Evolutionary conservation across 768 basidiomycete species (phyloP), one percentile per base, ranked within the genome.

Genomic region (Lactifluus volemus): DNA sequence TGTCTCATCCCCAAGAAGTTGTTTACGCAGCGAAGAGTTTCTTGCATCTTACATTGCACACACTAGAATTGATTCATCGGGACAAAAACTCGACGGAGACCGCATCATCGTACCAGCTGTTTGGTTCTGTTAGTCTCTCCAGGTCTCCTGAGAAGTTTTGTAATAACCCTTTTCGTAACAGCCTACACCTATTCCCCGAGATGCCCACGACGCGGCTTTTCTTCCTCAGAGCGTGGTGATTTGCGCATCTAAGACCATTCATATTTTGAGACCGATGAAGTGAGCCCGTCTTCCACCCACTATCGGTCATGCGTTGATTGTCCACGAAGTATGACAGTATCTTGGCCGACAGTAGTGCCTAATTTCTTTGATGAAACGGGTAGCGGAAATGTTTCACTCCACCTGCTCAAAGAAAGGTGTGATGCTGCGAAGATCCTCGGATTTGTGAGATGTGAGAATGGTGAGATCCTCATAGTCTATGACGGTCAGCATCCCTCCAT

Each of bases 131-230:
- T 64, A 53, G 81, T 67, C 19, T 41, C 15, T 10, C 15, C 41
- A 21, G 39, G 50, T 61, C 60, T 56, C 11, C 17, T 4, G 21
- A 44, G 42, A 60, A 47, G 19, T 5, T 36, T 6, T 32, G 19
- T 9, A 11, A n/a, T 59, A 12, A 56, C 45, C 14, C 1, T 62
- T 44, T 53, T 15, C 17, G 17, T 44, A 58, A 2, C 63, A 92
- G 89, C 72, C 82, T 2, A 79, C 85, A 11, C 85, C 82, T 64
- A 78, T 92, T 50, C 85, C 90, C 0, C 85, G 82, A 68, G 88
- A 91, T 59, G 83, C 83, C 0, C 78, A 79, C 57, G 79, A 83
- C 56, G 74, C 90, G 30, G 80, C 78, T 4, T 74, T 83, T 14
- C 70, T 93, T 39, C 73, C 74, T 5, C 87, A 83, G 70, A 85